Conservation (phyloP, 2,329 filamentous ascomycete species). For the Gnomoniopsis smithogilvyi region DNA sequence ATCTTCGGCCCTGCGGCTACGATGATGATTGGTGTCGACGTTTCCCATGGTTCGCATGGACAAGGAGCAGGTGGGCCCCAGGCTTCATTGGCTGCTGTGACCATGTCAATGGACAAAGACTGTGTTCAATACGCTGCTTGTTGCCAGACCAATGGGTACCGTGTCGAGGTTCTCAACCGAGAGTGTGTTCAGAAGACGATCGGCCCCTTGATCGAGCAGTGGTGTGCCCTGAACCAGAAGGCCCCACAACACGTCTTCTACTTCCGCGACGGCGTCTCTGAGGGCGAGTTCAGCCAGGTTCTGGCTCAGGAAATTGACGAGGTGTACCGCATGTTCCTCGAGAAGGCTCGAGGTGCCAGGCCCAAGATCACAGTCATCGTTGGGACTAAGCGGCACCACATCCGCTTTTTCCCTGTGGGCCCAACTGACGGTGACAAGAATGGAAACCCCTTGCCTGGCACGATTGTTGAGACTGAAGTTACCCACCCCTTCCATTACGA, state of each 20-base stretch:
- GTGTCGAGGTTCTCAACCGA: conserved; percentile 73
- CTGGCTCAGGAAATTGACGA: conserved; percentile 72
- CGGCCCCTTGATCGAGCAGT: conserved; percentile 59
- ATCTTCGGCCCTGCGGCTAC: conserved; percentile 53
- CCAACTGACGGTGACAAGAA: conserved; percentile 65
- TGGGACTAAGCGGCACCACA: conserved; percentile 90
- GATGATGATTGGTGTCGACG: conserved; percentile 86
- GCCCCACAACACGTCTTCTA: conserved; percentile 77
- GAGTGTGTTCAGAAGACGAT: conserved; percentile 67
- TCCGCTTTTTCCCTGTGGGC: conserved; percentile 75
- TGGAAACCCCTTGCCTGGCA: conserved; percentile 80
- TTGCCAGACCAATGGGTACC: conserved; percentile 78
- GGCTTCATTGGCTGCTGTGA: conserved; percentile 82
- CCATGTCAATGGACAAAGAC: conserved; percentile 70
- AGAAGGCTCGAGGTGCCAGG: conserved; percentile 29
- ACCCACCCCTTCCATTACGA: conserved; percentile 90
- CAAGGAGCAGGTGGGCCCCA: conserved; percentile 32
- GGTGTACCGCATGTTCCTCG: conserved; percentile 59
- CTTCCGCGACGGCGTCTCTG: conserved; percentile 88
- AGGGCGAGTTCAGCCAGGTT: conserved; percentile 80
- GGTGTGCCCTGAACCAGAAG: conserved; percentile 57
- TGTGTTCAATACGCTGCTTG: conserved; percentile 74
- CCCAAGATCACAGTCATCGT: conserved; percentile 82
- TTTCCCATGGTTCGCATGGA: conserved; percentile 78
- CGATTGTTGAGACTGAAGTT: conserved; percentile 82